Percentiles rank a stretch among this genome's conserved stretches.
Conservation (phyloP, 2,329 filamentous ascomycete species). For the Rhynchosporium graminicola region DNA sequence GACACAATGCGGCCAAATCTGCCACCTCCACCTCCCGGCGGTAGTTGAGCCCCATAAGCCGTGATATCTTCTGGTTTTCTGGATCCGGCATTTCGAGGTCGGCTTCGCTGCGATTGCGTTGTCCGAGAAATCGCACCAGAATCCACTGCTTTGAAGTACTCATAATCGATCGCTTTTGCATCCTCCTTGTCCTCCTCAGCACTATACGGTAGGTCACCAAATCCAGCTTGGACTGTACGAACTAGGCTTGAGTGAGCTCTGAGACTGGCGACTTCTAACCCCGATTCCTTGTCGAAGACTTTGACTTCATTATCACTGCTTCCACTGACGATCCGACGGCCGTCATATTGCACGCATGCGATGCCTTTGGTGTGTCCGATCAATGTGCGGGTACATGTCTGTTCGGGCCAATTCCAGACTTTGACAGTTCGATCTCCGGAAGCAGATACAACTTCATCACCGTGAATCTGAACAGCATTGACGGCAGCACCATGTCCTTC, state of each 20-base stretch:
- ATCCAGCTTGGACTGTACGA: constrained; percentile 91
- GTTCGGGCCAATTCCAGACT: constrained; percentile 86
- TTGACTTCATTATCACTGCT: constrained; percentile 96
- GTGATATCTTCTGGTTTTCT: constrained; percentile 73
- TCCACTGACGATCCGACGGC: constrained; percentile 87
- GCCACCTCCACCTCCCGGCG: constrained; percentile 86
- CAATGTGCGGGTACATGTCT: constrained; percentile 74
- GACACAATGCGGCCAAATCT: constrained; percentile 94
- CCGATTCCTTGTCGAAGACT: constrained; percentile 85
- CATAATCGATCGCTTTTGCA: constrained; percentile 70
- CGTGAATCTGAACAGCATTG: constrained; percentile 90
- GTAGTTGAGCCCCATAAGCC: constrained; percentile 81
- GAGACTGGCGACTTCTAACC: constrained; percentile 86
- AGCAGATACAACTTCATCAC: constrained; percentile 86
- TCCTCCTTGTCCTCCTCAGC: constrained; percentile 71
- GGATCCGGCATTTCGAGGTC: constrained; percentile 62
- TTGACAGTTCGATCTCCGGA: constrained; percentile 94
- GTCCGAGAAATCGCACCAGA: constrained; percentile 47
- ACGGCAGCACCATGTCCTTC: constrained; percentile 89
- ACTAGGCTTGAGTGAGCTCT: constrained; percentile 82
- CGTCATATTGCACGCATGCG: constrained; percentile 96
- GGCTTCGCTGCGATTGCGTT: constrained; percentile 40
- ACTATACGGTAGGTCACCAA: constrained; percentile 83
- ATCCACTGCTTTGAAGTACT: constrained; percentile 65
- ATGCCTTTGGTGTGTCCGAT: constrained; percentile 92